A percentile compares a stretch with the other conserved stretches of the same genome.
Evolutionary conservation across 2,329 filamentous ascomycete genomes (phyloP).

Genomic region (Sclerotiophoma versabilis): DNA sequence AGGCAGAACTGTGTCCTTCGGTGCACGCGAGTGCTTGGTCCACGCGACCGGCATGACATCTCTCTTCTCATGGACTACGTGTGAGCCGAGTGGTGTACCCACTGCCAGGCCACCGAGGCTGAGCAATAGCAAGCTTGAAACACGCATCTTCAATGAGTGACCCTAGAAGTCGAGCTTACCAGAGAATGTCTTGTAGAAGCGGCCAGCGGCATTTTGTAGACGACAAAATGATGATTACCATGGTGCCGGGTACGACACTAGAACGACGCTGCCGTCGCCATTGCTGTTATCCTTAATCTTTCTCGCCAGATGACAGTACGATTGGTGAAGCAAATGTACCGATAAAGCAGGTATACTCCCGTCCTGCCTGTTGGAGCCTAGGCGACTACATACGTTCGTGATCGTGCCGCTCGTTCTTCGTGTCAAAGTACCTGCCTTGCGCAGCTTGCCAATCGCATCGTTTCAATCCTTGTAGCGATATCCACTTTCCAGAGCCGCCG

Average conservation of each 20-base stretch:
- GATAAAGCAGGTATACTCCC: background rate
- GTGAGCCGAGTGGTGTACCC: conserved; percentile 10
- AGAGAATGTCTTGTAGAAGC: background rate
- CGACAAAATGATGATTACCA: background rate
- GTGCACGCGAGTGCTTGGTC: conserved; percentile 22
- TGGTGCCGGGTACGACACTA: too few species aligned
- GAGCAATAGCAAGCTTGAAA: conserved; percentile 13
- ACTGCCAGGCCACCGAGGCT: conserved; percentile 7
- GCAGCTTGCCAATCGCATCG: background rate
- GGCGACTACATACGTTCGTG: background rate
- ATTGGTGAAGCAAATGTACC: background rate
- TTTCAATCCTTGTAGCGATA: background rate
- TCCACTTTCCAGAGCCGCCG: background rate
- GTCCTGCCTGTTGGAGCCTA: conserved; percentile 17
- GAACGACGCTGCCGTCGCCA: background rate
- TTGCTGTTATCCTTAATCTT: background rate
- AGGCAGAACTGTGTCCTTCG: conserved; percentile 17
- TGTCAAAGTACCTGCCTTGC: background rate
- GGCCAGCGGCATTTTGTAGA: background rate
- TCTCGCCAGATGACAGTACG: background rate
- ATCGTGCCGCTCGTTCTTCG: background rate
- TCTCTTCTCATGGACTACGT: conserved; percentile 23
- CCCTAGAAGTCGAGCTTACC: background rate
- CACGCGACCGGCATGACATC: conserved; percentile 18
- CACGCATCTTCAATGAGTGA: conserved; percentile 13